Evolutionary conservation across 2,329 filamentous ascomycete genomes (phyloP).

Genomic region (Alternaria sp.): DNA sequence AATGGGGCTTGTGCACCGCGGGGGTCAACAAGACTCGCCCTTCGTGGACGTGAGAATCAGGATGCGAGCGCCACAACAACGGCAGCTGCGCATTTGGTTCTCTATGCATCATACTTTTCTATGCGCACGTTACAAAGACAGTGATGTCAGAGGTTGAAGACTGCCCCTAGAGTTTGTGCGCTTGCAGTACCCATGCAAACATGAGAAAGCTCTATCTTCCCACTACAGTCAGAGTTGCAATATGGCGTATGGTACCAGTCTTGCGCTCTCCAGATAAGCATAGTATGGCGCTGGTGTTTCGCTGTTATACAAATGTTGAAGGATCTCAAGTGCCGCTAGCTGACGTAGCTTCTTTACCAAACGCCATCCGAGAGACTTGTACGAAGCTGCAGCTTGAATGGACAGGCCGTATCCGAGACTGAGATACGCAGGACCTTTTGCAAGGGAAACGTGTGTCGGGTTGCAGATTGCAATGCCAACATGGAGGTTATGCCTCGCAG

Average conservation of each 20-base stretch:
- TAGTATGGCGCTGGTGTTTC: background rate
- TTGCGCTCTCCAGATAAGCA: background rate
- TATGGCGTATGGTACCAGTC: background rate
- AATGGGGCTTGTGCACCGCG: constrained; percentile 1
- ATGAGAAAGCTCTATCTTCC: background rate
- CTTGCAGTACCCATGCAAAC: background rate
- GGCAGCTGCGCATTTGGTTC: background rate
- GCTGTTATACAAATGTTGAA: background rate
- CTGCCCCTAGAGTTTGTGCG: background rate
- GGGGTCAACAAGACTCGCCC: constrained; percentile 7
- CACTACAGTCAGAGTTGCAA: background rate
- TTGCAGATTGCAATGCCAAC: background rate
- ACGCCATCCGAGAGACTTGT: background rate
- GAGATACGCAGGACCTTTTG: background rate
- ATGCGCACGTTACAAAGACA: background rate
- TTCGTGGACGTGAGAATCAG: constrained; percentile 1
- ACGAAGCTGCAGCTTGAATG: background rate
- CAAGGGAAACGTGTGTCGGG: background rate
- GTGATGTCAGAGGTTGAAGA: background rate
- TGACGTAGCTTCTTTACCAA: background rate
- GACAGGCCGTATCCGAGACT: background rate
- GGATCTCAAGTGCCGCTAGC: background rate
- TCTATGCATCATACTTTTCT: background rate
- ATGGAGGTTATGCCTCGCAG: background rate
- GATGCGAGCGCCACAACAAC: background rate